Percentiles rank a stretch among this genome's conserved stretches.
Evolutionary conservation across 108 stramenopile species (phyloP).

Genomic region (Cylindrotheca closterium): DNA sequence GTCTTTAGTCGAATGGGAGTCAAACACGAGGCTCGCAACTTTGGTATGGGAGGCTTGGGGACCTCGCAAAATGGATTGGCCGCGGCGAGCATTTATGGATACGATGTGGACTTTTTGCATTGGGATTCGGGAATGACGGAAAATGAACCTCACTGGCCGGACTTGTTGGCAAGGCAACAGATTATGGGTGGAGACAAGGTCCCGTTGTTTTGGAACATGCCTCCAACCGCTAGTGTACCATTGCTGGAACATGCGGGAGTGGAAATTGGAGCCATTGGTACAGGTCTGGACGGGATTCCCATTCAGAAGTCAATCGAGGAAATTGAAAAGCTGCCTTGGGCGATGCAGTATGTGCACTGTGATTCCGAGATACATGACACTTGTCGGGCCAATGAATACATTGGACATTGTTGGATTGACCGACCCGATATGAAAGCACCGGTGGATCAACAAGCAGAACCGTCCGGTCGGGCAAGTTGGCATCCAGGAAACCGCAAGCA

Average conservation of each 20-base stretch:
- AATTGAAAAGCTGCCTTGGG: conserved; percentile 52
- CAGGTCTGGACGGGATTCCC: conserved; percentile 46
- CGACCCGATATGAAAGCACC: conserved; percentile 44
- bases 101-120: conserved; percentile 59
- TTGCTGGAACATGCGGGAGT: conserved; percentile 52
- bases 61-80: conserved; percentile 47
- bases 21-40: conserved; percentile 50
- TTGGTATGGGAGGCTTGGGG: conserved; percentile 55
- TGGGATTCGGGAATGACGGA: conserved; percentile 67
- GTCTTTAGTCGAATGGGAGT: conserved; percentile 62
- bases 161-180: conserved; percentile 64
- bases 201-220: conserved; percentile 52
- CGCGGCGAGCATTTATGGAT: conserved; percentile 56
- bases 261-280: conserved; percentile 32
- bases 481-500: conserved; percentile 68
- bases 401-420: conserved; percentile 61
- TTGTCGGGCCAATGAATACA: conserved; percentile 42
- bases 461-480: conserved; percentile 33
- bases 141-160: conserved; percentile 24
- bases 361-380: conserved; percentile 19
- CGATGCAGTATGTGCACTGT: conserved; percentile 57
- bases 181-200: conserved; percentile 48
- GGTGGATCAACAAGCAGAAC: conserved; percentile 23
- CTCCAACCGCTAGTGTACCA: conserved; percentile 6
- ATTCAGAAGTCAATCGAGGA: conserved; percentile 25